Percentiles rank a stretch among this genome's conserved stretches.
Evolutionary conservation across 805 yeast genomes (phyloP).

Genomic region (Kazachstania bromeliacearum): DNA sequence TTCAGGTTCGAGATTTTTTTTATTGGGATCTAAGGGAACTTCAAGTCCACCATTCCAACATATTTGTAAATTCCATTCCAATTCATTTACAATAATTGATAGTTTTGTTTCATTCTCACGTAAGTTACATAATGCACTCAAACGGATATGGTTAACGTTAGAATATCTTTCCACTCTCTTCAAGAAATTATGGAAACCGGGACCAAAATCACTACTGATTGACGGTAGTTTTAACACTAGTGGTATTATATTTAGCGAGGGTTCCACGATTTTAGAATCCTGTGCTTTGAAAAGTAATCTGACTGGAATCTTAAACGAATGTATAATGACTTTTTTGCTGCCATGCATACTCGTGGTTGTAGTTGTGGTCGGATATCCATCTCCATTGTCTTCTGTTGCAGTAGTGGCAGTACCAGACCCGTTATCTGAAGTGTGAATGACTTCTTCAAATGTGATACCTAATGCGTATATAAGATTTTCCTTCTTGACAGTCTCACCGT

Average conservation of each 20-base stretch:
- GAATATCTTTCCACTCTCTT: slow-evolving; percentile 60
- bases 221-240: slow-evolving; percentile 40
- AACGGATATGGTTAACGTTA: slow-evolving; percentile 39
- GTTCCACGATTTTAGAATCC: slow-evolving; percentile 50
- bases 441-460: slow-evolving; percentile 25
- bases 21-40: slow-evolving; percentile 11
- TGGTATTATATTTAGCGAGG: slow-evolving; percentile 28
- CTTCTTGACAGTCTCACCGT: slow-evolving; percentile 2
- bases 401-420: slow-evolving; percentile 6
- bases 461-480: slow-evolving; percentile 22
- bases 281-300: slow-evolving; percentile 47
- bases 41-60: slow-evolving; percentile 30
- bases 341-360: slow-evolving; percentile 1
- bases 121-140: slow-evolving; percentile 32
- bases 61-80: slow-evolving; percentile 27
- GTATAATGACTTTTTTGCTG: slow-evolving; percentile 37
- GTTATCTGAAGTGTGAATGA: slow-evolving; percentile 11
- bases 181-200: slow-evolving; percentile 43
- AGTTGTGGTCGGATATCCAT: slow-evolving; percentile 3
- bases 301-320: slow-evolving; percentile 65
- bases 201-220: slow-evolving; percentile 23
- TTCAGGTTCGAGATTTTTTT: slow-evolving; percentile 1
- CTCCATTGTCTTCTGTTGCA: slow-evolving; percentile 4
- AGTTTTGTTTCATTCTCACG: slow-evolving; percentile 8
- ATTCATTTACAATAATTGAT: slow-evolving; percentile 23